Evolutionary conservation across 257 asterid species (phyloP).

Genomic region (Salvia rosmarinus): DNA sequence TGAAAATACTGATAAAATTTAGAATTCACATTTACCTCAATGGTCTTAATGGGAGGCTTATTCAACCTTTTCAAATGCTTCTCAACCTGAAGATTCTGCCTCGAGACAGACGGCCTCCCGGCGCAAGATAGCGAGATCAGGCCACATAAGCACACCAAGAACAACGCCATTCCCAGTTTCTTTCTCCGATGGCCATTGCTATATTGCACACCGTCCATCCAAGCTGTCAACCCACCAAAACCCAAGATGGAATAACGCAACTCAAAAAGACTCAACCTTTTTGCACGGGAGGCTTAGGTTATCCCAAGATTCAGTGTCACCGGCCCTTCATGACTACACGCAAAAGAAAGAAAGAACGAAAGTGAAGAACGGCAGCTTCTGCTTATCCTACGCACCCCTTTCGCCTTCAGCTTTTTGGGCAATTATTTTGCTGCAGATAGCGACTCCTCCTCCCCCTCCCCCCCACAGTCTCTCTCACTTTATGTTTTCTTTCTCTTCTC

Average conservation of each 20-base stretch:
- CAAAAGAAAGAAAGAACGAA: not conserved
- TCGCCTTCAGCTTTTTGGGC: conserved; percentile 22
- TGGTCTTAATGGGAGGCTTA: conserved; percentile 68
- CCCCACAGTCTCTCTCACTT: conserved; percentile 16
- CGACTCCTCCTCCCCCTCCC: conserved; percentile 30
- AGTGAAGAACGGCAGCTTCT: conserved; percentile 6
- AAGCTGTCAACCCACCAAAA: conserved; percentile 8
- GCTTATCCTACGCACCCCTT: conserved; percentile 47
- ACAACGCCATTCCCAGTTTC: conserved; percentile 24
- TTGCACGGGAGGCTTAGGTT: conserved; percentile 6
- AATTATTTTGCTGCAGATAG: conserved; percentile 29
- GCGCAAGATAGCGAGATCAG: conserved; percentile 56
- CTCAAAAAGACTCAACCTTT: conserved; percentile 33
- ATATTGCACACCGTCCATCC: conserved; percentile 44
- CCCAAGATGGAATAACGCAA: conserved; percentile 28
- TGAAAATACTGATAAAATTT: not conserved
- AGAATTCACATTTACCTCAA: conserved; percentile 48
- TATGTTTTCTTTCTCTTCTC: conserved; percentile 11
- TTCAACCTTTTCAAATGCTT: conserved; percentile 77
- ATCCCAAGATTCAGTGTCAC: conserved; percentile 29
- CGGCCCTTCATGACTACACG: conserved; percentile 25
- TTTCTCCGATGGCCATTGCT: conserved; percentile 41
- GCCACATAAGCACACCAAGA: conserved; percentile 45
- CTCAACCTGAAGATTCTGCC: conserved; percentile 63
- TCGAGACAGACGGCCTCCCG: conserved; percentile 48